phyloP scores from a whole-genome alignment of 1,284 basidiomycete species.

The Cerrena zonata region DNA sequence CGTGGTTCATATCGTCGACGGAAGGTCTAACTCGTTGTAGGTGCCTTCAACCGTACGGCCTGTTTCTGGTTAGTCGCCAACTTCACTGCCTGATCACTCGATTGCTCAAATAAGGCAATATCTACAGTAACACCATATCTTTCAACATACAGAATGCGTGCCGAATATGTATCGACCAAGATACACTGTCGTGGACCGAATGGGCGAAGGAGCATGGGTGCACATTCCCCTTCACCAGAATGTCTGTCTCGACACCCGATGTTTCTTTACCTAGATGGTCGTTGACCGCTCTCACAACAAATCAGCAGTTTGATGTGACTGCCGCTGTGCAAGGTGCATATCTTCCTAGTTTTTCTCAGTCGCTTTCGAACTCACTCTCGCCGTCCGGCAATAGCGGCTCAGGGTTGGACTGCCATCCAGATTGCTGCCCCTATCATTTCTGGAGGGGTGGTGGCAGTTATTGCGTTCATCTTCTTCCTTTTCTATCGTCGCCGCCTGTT shows the following conservation, averaged over 20 bases:
- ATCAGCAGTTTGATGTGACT: slow-evolving; percentile 7
- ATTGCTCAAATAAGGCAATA: background rate
- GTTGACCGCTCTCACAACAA: slow-evolving; percentile 2
- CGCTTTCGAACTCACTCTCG: background rate
- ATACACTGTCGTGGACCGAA: slow-evolving; percentile 1
- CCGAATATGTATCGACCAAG: background rate
- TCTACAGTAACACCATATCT: background rate
- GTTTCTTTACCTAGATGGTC: slow-evolving; percentile 11
- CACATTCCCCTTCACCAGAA: background rate
- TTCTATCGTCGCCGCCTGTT: slow-evolving; percentile 12
- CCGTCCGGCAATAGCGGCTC: background rate
- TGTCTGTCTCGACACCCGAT: slow-evolving; percentile 3
- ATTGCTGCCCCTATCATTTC: slow-evolving; percentile 17
- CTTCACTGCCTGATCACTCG: background rate
- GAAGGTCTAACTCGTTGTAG: background rate
- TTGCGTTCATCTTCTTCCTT: slow-evolving; percentile 13
- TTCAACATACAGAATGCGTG: slow-evolving; percentile 1
- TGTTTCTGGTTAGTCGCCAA: background rate
- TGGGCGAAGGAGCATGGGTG: slow-evolving; percentile 5
- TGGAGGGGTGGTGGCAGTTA: slow-evolving; percentile 10
- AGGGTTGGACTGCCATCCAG: slow-evolving; percentile 16
- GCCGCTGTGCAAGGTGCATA: slow-evolving; percentile 12
- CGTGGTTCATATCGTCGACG: background rate
- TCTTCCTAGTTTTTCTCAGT: too few species aligned
- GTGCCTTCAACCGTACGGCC: background rate